Base-by-base conservation (phyloP, 2,329 filamentous ascomycete genomes). In the Dactylella cylindrospora region DNA sequence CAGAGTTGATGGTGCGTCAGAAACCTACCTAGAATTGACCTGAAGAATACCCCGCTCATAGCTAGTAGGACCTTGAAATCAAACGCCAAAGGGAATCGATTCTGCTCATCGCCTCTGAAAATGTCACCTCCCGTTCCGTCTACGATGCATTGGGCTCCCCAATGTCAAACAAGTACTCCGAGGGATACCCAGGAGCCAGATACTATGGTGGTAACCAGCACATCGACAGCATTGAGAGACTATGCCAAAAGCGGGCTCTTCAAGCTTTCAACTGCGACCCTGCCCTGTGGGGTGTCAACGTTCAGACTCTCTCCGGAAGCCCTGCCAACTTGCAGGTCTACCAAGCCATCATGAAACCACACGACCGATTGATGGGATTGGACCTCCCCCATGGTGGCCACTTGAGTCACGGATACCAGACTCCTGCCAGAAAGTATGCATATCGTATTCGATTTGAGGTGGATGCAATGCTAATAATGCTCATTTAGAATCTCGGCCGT, bases 131-230 rank as follows among this genome's bases (percentile, higher is more conserved):
- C 66, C 90, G 90, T 70, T 90, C 93, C 71, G 93, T 98, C 72
- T 95, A 95, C 78, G 90, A 98, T 78, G 93, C 93, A 64, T 84
- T 98, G 68, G 93, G 93, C 71, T 90, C 85, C 59, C 86, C 87
- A 74, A 94, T 93, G 87, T 89, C 88, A 76, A 95, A 98, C 83
- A 98, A 98, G 80, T 98, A 98, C 83, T 96, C 90, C 13, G 93
- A 98, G 80, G 93, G 93, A 68, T 95, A 95, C 76, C 93, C 93
- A 68, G 93, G 93, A 74, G 93, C 93, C 70, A 86, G 93, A 76
- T 98, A 98, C 83, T 98, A 98, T 73, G 93, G 93, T 73, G 93
- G 93, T 73, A 98, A 98, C 80, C 87, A 98, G 81, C 89, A 93
- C 81, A 98, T 98, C 69, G 93, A 98, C 76, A 81, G 88, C 76